A percentile compares a stretch with the other conserved stretches of the same genome.
These are phyloP conservation scores for Penicillium odoratum DNA, from an alignment of 495 filamentous ascomycete genomes.

Conservation along the genomic window DNA sequence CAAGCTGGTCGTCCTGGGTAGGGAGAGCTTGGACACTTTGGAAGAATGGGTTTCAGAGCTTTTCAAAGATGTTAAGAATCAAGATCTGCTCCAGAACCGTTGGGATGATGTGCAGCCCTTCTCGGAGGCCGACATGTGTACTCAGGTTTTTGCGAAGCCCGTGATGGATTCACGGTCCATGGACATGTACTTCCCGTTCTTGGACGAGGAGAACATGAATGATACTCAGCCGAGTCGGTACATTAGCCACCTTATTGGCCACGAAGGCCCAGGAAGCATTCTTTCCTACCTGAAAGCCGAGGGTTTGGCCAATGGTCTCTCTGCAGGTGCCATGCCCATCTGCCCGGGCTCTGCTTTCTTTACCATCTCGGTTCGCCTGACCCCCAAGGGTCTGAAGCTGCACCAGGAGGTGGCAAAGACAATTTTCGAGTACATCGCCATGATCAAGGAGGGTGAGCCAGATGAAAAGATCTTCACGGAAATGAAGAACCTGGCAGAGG, in stretches of 20 bases:
- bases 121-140: constrained; percentile 65
- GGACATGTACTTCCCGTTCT: constrained; percentile 84
- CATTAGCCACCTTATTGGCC: constrained; percentile 89
- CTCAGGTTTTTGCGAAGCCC: constrained; percentile 89
- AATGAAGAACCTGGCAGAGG: constrained; percentile 81
- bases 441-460: constrained; percentile 77
- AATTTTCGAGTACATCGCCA: constrained; percentile 90
- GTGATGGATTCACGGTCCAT: constrained; percentile 90
- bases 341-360: constrained; percentile 87
- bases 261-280: constrained; percentile 96
- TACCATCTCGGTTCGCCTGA: constrained; percentile 75
- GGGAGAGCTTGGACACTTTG: constrained; percentile 84
- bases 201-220: constrained; percentile 83
- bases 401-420: constrained; percentile 86
- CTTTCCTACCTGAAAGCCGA: constrained; percentile 93
- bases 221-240: constrained; percentile 87
- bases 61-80: constrained; percentile 82
- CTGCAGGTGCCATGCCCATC: constrained; percentile 71
- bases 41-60: constrained; percentile 86
- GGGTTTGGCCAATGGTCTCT: constrained; percentile 89
- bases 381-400: constrained; percentile 79
- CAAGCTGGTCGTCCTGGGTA: constrained; percentile 90
- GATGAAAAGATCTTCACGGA: constrained; percentile 94
- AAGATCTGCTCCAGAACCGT: constrained; percentile 75
- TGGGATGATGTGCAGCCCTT: constrained; percentile 78